phyloP scores from a whole-genome alignment of 2,329 filamentous ascomycete genomes.

The Pestalotiopsis sp. region DNA sequence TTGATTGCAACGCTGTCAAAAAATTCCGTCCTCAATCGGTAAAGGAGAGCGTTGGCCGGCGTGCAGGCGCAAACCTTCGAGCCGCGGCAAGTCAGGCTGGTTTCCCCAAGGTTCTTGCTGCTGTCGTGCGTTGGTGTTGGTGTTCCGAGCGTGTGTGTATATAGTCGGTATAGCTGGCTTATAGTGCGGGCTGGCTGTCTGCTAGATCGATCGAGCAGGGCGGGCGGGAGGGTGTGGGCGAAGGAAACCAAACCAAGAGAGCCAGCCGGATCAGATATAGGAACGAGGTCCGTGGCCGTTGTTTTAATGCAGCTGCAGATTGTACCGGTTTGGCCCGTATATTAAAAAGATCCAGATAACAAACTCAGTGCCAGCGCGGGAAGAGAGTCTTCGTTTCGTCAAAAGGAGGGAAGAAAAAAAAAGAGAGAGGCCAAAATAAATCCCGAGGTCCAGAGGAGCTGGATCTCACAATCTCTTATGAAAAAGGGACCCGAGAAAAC shows the following conservation, averaged over 20 bases:
- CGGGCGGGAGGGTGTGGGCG: background rate
- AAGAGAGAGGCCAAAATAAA: background rate
- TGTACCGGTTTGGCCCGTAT: background rate
- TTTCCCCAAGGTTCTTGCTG: background rate
- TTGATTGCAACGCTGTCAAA: background rate
- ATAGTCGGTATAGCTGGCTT: background rate
- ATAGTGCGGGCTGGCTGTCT: background rate
- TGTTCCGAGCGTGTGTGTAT: background rate
- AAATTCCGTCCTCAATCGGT: background rate
- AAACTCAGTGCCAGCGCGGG: background rate
- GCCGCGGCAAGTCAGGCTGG: background rate
- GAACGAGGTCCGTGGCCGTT: background rate
- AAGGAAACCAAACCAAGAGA: background rate
- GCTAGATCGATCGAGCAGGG: background rate
- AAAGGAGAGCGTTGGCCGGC: background rate
- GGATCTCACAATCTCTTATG: background rate
- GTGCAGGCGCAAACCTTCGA: background rate
- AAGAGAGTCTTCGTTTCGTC: background rate
- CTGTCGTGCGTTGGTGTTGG: background rate
- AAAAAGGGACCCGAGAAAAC: conserved; percentile 7
- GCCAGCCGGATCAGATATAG: background rate
- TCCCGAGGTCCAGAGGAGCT: background rate
- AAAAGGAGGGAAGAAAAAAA: background rate
- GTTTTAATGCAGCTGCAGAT: background rate
- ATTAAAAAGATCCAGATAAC: background rate